These are phyloP conservation scores for Colletotrichum shisoi DNA, from an alignment of 2,329 filamentous ascomycete species.

Conservation along the genomic window DNA sequence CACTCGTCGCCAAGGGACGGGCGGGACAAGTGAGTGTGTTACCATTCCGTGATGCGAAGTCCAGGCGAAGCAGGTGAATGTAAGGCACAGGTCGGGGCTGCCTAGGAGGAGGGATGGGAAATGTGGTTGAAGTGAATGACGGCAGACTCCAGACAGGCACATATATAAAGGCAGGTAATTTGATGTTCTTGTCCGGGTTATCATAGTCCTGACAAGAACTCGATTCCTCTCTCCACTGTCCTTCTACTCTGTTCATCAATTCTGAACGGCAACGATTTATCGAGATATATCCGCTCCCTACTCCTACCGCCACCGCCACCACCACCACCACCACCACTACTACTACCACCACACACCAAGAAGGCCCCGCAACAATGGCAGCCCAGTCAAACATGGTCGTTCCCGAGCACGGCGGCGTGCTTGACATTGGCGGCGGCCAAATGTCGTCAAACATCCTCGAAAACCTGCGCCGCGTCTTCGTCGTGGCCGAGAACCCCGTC, in stretches of 20 bases:
- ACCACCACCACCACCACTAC: background rate
- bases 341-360: background rate
- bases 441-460: constrained; percentile 46
- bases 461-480: constrained; percentile 41
- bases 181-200: background rate
- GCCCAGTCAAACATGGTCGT: background rate
- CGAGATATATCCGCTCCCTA: background rate
- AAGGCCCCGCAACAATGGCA: constrained; percentile 1
- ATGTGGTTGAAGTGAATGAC: background rate
- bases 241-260: no score
- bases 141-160: background rate
- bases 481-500: background rate
- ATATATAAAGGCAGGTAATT: background rate
- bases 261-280: background rate
- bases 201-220: background rate
- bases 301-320: no score
- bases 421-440: constrained; percentile 52
- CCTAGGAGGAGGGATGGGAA: background rate
- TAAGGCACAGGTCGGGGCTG: background rate
- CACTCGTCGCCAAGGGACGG: background rate
- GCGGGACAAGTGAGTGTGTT: background rate
- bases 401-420: constrained; percentile 47
- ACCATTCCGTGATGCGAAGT: background rate
- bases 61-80: background rate
- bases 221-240: background rate